Evolutionary conservation across 306 rosid species (phyloP).

Genomic region (Cicer judaicum): DNA sequence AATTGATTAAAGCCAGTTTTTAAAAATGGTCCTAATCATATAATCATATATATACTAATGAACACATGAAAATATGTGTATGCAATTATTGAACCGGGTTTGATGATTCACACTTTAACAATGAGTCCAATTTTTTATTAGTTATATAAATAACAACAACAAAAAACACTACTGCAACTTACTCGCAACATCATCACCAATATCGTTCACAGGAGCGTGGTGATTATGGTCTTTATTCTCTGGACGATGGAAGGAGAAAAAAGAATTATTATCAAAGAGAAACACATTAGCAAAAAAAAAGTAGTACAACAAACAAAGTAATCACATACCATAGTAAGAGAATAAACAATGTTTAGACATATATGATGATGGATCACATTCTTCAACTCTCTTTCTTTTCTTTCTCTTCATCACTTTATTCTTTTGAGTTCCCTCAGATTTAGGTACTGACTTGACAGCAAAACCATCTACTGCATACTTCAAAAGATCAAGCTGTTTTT

Average conservation of each 20-base stretch:
- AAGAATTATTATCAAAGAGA: conserved; percentile 7
- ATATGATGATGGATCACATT: conserved; percentile 55
- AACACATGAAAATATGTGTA: conserved; percentile 7
- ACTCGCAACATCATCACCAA: conserved; percentile 46
- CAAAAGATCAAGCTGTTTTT: conserved; percentile 54
- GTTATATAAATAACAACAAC: conserved; percentile 27
- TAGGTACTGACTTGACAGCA: conserved; percentile 63
- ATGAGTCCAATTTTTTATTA: conserved; percentile 22
- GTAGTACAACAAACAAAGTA: conserved; percentile 33
- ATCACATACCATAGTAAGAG: conserved; percentile 75
- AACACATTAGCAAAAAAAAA: background rate
- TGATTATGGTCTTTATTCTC: conserved; percentile 46
- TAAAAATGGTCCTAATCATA: conserved; percentile 7
- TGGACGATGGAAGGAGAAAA: conserved; percentile 30
- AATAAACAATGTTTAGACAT: conserved; percentile 68
- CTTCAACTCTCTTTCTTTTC: conserved; percentile 77
- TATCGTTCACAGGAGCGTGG: conserved; percentile 37
- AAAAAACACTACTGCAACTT: conserved; percentile 37
- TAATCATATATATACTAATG: background rate
- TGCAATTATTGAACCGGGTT: conserved; percentile 4
- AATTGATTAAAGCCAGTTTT: conserved; percentile 23
- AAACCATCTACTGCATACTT: conserved; percentile 47
- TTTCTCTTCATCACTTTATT: conserved; percentile 71
- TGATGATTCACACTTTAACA: conserved; percentile 18
- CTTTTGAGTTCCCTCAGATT: conserved; percentile 49